Evolutionary conservation across 306 rosid species (phyloP).

Genomic region (Trifolium repens): DNA sequence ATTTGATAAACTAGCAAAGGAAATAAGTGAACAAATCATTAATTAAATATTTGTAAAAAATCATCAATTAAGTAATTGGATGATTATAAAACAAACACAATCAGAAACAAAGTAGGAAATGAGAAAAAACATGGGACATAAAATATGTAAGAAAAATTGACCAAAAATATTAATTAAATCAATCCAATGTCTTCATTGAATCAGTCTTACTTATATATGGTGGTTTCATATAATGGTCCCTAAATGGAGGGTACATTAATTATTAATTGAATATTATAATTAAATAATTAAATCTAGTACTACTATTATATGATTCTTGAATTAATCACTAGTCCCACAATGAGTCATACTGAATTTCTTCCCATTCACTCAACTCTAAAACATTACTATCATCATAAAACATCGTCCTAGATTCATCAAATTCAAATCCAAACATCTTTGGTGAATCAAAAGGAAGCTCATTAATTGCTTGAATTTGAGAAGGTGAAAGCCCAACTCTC

Average conservation of each 20-base stretch:
- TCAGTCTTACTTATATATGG: constrained; percentile 2
- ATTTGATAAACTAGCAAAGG: not conserved
- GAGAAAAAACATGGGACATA: not conserved
- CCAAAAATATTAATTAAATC: not conserved
- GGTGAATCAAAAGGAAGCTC: constrained; percentile 93
- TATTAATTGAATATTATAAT: not conserved
- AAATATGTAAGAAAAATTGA: not conserved
- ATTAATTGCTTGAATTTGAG: constrained; percentile 85
- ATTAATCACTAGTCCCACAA: constrained; percentile 53
- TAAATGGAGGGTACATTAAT: constrained; percentile 5
- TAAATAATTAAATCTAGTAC: not conserved
- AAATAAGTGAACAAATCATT: not conserved
- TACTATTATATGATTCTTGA: not conserved
- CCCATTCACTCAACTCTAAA: constrained; percentile 49
- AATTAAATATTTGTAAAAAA: too few relatives aligned
- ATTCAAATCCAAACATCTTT: constrained; percentile 46
- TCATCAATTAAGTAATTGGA: not conserved
- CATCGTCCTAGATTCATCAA: constrained; percentile 35
- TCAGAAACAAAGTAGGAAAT: not conserved
- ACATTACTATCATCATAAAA: constrained; percentile 12
- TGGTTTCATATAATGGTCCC: not conserved
- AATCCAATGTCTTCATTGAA: not conserved
- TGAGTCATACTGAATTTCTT: constrained; percentile 53
- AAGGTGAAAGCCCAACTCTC: constrained; percentile 66
- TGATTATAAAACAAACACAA: not conserved